phyloP scores from a whole-genome alignment of 2,329 filamentous ascomycete species.

The Penicillium palitans region DNA sequence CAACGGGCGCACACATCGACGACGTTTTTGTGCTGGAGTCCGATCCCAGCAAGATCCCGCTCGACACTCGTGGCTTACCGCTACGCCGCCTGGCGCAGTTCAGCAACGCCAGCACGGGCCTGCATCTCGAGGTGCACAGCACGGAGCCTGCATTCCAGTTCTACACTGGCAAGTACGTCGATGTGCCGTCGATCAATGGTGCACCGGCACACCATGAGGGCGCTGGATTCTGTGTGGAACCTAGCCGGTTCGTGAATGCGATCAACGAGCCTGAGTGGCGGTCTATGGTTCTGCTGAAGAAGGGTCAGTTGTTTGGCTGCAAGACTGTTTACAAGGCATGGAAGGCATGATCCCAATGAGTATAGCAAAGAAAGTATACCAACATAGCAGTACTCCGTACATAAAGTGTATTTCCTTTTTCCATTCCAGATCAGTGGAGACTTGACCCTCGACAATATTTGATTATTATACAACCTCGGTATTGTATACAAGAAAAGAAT shows the following conservation, averaged over 20 bases:
- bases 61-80: conserved; percentile 65
- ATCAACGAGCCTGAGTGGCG: conserved; percentile 79
- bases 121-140: conserved; percentile 83
- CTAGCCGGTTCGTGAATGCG: conserved; percentile 86
- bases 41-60: conserved; percentile 58
- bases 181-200: conserved; percentile 65
- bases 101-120: conserved; percentile 68
- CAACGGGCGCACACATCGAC: conserved; percentile 73
- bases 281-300: conserved; percentile 75
- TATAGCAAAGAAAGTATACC: not conserved
- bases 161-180: conserved; percentile 84
- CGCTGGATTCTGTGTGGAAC: conserved; percentile 88
- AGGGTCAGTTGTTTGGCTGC: conserved; percentile 78
- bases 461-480: not conserved
- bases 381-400: not conserved
- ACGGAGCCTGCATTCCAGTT: conserved; percentile 97
- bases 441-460: not conserved
- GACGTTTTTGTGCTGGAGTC: conserved; percentile 82
- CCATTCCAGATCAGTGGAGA: not conserved
- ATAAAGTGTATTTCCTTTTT: not conserved
- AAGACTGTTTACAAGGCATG: conserved; percentile 83
- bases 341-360: conserved; percentile 51
- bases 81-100: conserved; percentile 70
- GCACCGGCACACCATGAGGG: conserved; percentile 65
- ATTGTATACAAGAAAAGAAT: no score